Evolutionary conservation across 768 basidiomycete species (phyloP).

Genomic region (Strobilomyces confusus): DNA sequence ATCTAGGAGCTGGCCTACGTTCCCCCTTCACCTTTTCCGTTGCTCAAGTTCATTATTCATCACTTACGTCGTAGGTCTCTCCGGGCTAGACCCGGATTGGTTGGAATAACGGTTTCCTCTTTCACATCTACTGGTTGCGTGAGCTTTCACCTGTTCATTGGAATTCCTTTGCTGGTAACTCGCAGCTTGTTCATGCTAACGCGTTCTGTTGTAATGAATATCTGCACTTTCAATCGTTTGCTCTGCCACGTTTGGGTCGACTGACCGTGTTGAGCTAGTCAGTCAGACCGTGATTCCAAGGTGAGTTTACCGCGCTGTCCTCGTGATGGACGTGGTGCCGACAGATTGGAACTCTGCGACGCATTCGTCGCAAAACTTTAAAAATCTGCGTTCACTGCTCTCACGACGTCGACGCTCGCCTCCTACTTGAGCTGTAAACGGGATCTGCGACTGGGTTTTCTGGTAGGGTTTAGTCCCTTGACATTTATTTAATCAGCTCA

Average conservation of each 20-base stretch:
- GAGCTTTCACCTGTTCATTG: conserved; percentile 3
- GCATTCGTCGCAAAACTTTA: not conserved
- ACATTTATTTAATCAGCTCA: too few species aligned
- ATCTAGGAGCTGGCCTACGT: conserved; percentile 12
- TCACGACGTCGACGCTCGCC: not conserved
- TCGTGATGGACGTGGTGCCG: too few species aligned
- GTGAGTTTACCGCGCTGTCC: not conserved
- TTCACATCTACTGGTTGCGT: conserved; percentile 14
- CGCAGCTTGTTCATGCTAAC: conserved; percentile 4
- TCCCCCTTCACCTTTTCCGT: not conserved
- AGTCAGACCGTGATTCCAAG: not conserved
- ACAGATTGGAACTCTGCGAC: too few species aligned
- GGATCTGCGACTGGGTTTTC: too few species aligned
- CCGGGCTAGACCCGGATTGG: conserved; percentile 13
- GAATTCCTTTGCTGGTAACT: conserved; percentile 13
- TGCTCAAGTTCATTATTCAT: not conserved
- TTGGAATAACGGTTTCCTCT: not conserved
- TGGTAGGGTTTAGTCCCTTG: too few species aligned
- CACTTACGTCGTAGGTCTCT: conserved; percentile 4
- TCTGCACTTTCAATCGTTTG: not conserved
- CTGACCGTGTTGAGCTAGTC: not conserved
- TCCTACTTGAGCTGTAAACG: too few species aligned
- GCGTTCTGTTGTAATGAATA: conserved; percentile 11
- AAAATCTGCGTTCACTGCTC: not conserved
- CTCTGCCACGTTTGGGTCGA: not conserved